Conservation (phyloP, 2,329 filamentous ascomycete species). For the Aspergillus sp. region DNA sequence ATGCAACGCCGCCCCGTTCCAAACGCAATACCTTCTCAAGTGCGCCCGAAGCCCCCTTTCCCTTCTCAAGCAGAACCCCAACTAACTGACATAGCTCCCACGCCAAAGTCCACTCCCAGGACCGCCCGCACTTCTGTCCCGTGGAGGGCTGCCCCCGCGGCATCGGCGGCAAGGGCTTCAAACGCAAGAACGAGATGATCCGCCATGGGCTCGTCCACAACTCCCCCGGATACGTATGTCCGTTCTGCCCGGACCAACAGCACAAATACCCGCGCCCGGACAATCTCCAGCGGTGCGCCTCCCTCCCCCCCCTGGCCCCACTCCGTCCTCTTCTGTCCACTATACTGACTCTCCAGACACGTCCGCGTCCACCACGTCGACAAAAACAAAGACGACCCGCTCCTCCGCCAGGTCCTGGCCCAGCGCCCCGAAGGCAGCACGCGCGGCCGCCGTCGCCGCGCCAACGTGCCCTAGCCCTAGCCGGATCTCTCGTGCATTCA, state of each 20-base stretch:
- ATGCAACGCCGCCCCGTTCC: slow-evolving; percentile 59
- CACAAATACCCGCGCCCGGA: slow-evolving; percentile 94
- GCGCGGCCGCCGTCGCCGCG: slow-evolving; percentile 71
- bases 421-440: slow-evolving; percentile 82
- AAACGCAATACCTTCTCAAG: slow-evolving; percentile 65
- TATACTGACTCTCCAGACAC: slow-evolving; percentile 57
- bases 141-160: slow-evolving; percentile 56
- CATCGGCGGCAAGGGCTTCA: slow-evolving; percentile 65
- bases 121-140: slow-evolving; percentile 63
- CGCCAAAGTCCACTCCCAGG: slow-evolving; percentile 61
- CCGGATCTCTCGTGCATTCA: no score
- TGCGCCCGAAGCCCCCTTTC: slow-evolving; percentile 40
- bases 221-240: slow-evolving; percentile 92
- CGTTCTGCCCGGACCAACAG: slow-evolving; percentile 89
- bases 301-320: neutral
- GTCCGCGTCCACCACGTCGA: slow-evolving; percentile 89
- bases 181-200: slow-evolving; percentile 69
- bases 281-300: slow-evolving; percentile 80
- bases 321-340: neutral
- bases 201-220: slow-evolving; percentile 85
- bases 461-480: slow-evolving; percentile 21
- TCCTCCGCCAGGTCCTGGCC: slow-evolving; percentile 76
- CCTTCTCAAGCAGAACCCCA: neutral
- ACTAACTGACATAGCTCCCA: slow-evolving; percentile 39
- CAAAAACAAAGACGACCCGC: slow-evolving; percentile 81